These are phyloP conservation scores for Arthrobotrys entomopaga DNA, from an alignment of 2,329 filamentous ascomycete genomes.

Conservation along the genomic window DNA sequence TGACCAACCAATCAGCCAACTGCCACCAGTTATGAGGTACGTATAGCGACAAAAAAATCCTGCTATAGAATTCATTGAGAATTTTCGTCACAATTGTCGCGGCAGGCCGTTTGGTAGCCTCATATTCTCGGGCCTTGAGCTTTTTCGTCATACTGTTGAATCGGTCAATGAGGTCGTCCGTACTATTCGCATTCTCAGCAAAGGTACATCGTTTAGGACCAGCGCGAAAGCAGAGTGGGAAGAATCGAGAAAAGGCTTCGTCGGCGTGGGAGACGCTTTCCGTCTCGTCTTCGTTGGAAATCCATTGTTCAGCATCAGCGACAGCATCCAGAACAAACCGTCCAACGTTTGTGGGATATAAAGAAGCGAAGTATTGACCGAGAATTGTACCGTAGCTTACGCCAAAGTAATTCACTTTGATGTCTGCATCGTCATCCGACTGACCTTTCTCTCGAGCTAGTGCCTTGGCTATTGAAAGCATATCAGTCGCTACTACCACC, in stretches of 20 bases:
- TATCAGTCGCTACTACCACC: conserved; percentile 42
- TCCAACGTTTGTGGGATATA: conserved; percentile 44
- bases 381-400: conserved; percentile 48
- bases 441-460: conserved; percentile 29
- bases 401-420: conserved; percentile 33
- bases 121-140: conserved; percentile 31
- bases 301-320: conserved; percentile 27
- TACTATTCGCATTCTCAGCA: conserved; percentile 6
- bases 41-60: conserved; percentile 18
- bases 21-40: conserved; percentile 8
- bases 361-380: conserved; percentile 48
- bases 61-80: conserved; percentile 7
- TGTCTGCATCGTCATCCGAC: conserved; percentile 19
- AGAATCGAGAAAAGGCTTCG: conserved; percentile 42
- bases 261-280: conserved; percentile 20
- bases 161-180: conserved; percentile 10
- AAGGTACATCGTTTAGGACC: conserved; percentile 31
- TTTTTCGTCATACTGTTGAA: conserved; percentile 38
- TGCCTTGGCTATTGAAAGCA: conserved; percentile 44
- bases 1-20: conserved; percentile 27
- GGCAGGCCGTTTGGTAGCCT: conserved; percentile 7
- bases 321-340: conserved; percentile 43
- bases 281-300: conserved; percentile 1
- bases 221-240: conserved; percentile 22
- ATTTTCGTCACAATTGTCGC: not conserved